Evolutionary conservation across 495 filamentous ascomycete species (phyloP), one percentile per base, ranked within the genome.

Genomic region (Penicillium bovifimosum): DNA sequence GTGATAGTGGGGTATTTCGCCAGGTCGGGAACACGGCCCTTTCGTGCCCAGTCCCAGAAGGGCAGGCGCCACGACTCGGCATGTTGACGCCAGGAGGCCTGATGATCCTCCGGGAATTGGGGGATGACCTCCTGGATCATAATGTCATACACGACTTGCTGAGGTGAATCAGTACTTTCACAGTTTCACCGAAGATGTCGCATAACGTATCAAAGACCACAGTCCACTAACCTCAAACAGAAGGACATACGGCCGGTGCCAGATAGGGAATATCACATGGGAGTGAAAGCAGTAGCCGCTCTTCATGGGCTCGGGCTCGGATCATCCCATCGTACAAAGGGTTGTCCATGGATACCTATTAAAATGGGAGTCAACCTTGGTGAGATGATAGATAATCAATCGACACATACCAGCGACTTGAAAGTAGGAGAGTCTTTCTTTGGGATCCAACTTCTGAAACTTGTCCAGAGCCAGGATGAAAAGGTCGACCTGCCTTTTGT

Each of bases 41-140:
- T 72, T 17, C 60, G 56, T 2, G 75, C 77, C 80, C 80, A 82
- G 64, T 83, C 80, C 70, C 78, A 83, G 54, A 77, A 83, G 1
- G 79, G 79, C 9, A 78, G 50, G 5, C 80, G 68, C 46, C 80
- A 73, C 6, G 69, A 67, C 14, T 67, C 60, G 28, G 78, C 80
- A 1, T 78, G 78, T 49, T 65, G 66, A 46, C 64, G 56, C 47
- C 71, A 70, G 16, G 35, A 41, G 13, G 35, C 36, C 27, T 52
- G 53, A 29, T 58, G 47, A 11, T 52, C 34, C 40, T 41, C 39
- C 1, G 64, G 62, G 28, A 66, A 70, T 8, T 49, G 50, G n/a
- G 41, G 43, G 14, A 68, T 64, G 27, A 71, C 62, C 11, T 54
- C 40, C 31, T 52, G 60, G 47, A 35, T 54, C 68, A 51, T 64